A percentile compares a stretch with the other conserved stretches of the same genome.
phyloP scores from a whole-genome alignment of 164 flowering plant species.

The Annona squamosa region DNA sequence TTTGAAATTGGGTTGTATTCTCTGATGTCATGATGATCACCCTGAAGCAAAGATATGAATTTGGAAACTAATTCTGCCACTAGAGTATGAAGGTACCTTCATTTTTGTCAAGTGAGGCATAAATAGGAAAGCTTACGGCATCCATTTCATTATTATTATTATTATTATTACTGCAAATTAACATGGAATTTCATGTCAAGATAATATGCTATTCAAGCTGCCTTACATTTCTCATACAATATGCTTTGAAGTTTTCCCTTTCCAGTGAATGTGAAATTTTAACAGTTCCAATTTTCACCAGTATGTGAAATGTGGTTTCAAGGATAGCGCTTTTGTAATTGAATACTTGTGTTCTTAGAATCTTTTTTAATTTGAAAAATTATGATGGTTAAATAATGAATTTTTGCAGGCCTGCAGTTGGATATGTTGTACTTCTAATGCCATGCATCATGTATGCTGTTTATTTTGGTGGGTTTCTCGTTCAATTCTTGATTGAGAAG shows the following conservation, averaged over 20 bases:
- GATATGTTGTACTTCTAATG: constrained; percentile 52
- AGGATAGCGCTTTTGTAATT: not conserved
- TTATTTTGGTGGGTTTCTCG: constrained; percentile 81
- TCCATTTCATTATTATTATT: not conserved
- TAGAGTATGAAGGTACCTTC: not conserved
- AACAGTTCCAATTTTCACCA: not conserved
- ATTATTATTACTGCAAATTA: too few species aligned
- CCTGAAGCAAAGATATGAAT: not conserved
- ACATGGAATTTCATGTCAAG: not conserved
- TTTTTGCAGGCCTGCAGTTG: constrained; percentile 54
- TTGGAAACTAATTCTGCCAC: not conserved
- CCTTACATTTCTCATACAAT: not conserved
- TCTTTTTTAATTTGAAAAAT: not conserved
- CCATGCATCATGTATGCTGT: constrained; percentile 62
- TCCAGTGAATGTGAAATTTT: not conserved
- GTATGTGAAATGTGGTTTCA: not conserved
- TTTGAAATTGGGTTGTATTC: not conserved
- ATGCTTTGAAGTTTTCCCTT: not conserved
- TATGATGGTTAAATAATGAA: not conserved
- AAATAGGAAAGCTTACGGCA: not conserved
- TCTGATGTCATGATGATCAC: not conserved
- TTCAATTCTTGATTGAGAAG: constrained; percentile 84
- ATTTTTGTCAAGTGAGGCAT: not conserved
- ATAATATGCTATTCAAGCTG: not conserved
- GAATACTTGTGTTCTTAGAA: not conserved